A percentile compares a stretch with the other conserved stretches of the same genome.
These are phyloP conservation scores for Calonectria henricotiae DNA, from an alignment of 2,329 filamentous ascomycete genomes.

Conservation along the genomic window DNA sequence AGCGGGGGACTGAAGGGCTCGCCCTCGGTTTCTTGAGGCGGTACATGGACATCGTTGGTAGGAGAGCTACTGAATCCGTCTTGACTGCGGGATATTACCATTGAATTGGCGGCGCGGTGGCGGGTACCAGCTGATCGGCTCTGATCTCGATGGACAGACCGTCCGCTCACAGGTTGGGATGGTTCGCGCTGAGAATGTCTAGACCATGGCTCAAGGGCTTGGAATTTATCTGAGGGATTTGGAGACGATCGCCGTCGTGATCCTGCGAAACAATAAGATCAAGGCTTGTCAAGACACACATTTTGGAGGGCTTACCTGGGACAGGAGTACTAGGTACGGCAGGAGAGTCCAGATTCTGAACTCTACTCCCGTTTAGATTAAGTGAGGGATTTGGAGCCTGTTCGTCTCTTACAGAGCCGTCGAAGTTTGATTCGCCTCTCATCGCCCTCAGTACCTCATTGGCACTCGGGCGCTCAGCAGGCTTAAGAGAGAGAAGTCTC, in stretches of 20 bases:
- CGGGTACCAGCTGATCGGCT: constrained; percentile 39
- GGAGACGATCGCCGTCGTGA: constrained; percentile 51
- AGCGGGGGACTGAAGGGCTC: constrained; percentile 60
- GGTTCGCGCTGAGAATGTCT: constrained; percentile 42
- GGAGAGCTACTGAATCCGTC: constrained; percentile 55
- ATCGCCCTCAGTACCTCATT: constrained; percentile 88
- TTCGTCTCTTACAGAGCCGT: constrained; percentile 60
- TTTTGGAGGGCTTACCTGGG: constrained; percentile 57
- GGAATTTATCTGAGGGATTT: constrained; percentile 50
- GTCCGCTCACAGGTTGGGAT: constrained; percentile 41
- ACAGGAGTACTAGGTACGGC: constrained; percentile 66
- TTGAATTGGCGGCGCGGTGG: constrained; percentile 52
- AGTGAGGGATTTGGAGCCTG: constrained; percentile 58
- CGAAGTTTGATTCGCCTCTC: constrained; percentile 74
- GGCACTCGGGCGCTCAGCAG: constrained; percentile 84
- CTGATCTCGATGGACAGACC: constrained; percentile 38
- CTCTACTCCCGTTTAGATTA: constrained; percentile 63
- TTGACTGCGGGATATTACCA: constrained; percentile 62
- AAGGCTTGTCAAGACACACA: constrained; percentile 48
- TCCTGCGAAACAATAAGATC: constrained; percentile 53
- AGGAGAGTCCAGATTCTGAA: constrained; percentile 73
- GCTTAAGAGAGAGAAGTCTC: constrained; percentile 83
- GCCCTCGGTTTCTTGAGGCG: constrained; percentile 39
- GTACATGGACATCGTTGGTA: constrained; percentile 40
- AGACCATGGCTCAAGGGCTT: constrained; percentile 45